Conservation (phyloP, 495 filamentous ascomycete genomes). For the Lophium mytilinum region DNA sequence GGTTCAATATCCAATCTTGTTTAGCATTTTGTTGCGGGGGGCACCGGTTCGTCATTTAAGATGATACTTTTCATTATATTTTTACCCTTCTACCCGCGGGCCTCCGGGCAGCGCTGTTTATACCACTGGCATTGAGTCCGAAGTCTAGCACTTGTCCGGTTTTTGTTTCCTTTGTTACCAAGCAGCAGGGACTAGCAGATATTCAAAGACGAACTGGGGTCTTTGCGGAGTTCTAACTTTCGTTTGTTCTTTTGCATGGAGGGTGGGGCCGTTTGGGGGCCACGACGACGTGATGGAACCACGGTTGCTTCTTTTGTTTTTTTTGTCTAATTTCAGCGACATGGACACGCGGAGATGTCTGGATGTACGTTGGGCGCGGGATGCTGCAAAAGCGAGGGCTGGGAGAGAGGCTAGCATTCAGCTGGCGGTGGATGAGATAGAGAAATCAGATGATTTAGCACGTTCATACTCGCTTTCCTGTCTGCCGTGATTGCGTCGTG, state of each 20-base stretch:
- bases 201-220: background rate
- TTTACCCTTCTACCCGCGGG: conserved; percentile 6
- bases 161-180: conserved; percentile 2
- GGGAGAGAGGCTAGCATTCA: too few species aligned
- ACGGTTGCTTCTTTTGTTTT: background rate
- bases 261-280: background rate
- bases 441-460: too few species aligned
- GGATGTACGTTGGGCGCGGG: too few species aligned
- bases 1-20: background rate
- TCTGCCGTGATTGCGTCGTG: too few species aligned
- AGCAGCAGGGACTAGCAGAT: background rate
- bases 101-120: conserved; percentile 2
- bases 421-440: too few species aligned
- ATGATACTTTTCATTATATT: background rate
- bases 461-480: too few species aligned
- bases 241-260: background rate
- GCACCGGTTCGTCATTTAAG: conserved; percentile 4
- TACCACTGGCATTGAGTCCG: conserved; percentile 18
- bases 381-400: too few species aligned
- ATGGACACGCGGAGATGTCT: background rate
- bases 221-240: background rate
- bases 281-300: conserved; percentile 7
- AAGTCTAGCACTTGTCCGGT: conserved; percentile 13
- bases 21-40: background rate
- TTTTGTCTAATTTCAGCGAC: background rate